Percentiles rank a stretch among this genome's conserved stretches.
phyloP scores from a whole-genome alignment of 2,329 filamentous ascomycete genomes.

The Knufia petricola region DNA sequence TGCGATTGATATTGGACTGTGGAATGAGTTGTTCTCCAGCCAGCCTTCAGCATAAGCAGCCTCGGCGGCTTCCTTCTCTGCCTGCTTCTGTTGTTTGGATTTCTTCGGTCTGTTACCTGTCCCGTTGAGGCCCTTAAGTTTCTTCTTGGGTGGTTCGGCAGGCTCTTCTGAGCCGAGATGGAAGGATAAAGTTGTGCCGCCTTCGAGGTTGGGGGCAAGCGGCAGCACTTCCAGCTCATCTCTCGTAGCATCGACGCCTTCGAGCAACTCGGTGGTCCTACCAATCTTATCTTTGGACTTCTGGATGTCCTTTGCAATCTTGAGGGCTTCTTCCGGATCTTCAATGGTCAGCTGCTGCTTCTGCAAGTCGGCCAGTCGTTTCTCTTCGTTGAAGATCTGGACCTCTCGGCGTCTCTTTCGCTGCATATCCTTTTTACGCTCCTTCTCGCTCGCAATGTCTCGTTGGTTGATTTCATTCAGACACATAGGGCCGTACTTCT shows the following conservation, averaged over 20 bases:
- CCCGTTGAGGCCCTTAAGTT: constrained; percentile 43
- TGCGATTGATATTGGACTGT: constrained; percentile 35
- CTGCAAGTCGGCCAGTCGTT: constrained; percentile 72
- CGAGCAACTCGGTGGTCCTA: constrained; percentile 76
- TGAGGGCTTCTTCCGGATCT: constrained; percentile 72
- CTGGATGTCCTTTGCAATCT: constrained; percentile 74
- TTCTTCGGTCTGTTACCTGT: constrained; percentile 65
- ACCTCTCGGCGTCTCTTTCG: constrained; percentile 92
- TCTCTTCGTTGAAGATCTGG: constrained; percentile 76
- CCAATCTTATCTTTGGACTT: constrained; percentile 87
- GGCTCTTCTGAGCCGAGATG: constrained; percentile 51
- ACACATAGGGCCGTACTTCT: constrained; percentile 68
- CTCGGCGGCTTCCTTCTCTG: constrained; percentile 66
- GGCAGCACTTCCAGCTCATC: constrained; percentile 67
- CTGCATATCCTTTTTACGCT: constrained; percentile 99
- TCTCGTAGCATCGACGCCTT: constrained; percentile 59
- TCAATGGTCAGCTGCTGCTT: constrained; percentile 67
- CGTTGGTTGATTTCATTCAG: constrained; percentile 79
- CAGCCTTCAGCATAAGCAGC: constrained; percentile 65
- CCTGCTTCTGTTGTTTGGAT: constrained; percentile 64
- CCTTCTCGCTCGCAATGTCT: constrained; percentile 88
- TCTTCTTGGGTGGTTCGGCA: constrained; percentile 41
- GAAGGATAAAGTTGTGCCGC: constrained; percentile 78
- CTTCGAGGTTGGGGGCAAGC: constrained; percentile 71
- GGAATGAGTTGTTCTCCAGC: constrained; percentile 35